phyloP scores from a whole-genome alignment of 768 basidiomycete genomes.

The Tylopilus balloui region DNA sequence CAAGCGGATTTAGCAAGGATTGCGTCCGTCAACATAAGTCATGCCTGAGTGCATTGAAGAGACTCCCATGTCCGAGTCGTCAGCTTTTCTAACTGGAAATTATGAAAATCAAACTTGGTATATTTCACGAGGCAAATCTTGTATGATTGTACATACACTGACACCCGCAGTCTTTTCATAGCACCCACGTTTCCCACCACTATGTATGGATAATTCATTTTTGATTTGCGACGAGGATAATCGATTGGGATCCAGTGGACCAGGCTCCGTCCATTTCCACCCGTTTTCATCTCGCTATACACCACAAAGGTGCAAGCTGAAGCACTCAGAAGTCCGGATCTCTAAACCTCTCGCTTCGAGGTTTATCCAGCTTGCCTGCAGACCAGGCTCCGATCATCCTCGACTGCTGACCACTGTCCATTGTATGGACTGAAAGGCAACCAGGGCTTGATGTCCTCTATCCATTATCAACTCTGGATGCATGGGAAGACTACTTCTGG shows the following conservation, averaged over 20 bases:
- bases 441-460: slow-evolving; percentile 3
- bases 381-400: slow-evolving; percentile 4
- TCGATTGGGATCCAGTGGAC: neutral
- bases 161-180: no score
- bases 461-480: slow-evolving; percentile 6
- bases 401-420: neutral
- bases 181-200: no score
- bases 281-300: neutral
- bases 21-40: no score
- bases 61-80: no score
- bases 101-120: no score
- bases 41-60: no score
- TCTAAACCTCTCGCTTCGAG: neutral
- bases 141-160: no score
- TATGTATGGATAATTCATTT: no score
- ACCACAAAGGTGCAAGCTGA: neutral
- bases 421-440: neutral
- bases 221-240: no score
- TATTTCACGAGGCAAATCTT: no score
- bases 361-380: neutral
- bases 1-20: no score
- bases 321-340: neutral
- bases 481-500: slow-evolving; percentile 4
- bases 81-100: no score
- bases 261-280: neutral